These are phyloP conservation scores for Benincasa hispida DNA, from an alignment of 306 rosid species.

Conservation along the genomic window DNA sequence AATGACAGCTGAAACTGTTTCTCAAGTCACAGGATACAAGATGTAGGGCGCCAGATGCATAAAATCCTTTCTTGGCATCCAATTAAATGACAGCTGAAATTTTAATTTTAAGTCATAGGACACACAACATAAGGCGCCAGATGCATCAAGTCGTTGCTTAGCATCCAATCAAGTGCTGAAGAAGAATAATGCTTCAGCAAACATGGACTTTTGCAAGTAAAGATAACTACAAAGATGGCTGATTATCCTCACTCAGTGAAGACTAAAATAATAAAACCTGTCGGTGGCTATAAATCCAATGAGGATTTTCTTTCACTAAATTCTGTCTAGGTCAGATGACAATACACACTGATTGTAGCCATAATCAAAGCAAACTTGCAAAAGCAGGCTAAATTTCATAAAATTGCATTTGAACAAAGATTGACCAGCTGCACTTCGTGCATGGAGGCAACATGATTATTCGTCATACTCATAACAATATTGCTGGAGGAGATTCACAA, in stretches of 20 bases:
- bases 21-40: not conserved
- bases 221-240: not conserved
- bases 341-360: not conserved
- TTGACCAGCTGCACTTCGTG: not conserved
- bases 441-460: not conserved
- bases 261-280: not conserved
- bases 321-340: not conserved
- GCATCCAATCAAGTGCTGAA: not conserved
- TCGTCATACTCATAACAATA: not conserved
- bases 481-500: not conserved
- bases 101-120: too few species aligned
- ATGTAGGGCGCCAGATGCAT: not conserved
- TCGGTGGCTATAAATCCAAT: not conserved
- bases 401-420: not conserved
- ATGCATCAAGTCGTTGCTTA: too few species aligned
- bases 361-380: not conserved
- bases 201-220: not conserved
- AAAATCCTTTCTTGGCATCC: not conserved
- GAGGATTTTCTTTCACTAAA: not conserved
- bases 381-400: not conserved
- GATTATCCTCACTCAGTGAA: not conserved
- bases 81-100: not conserved
- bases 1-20: not conserved
- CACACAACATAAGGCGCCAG: too few species aligned
- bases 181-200: not conserved